Percentiles rank a stretch among this genome's conserved stretches.
These are phyloP conservation scores for Penicillium macrosclerotiorum DNA, from an alignment of 495 filamentous ascomycete genomes.

Conservation along the genomic window DNA sequence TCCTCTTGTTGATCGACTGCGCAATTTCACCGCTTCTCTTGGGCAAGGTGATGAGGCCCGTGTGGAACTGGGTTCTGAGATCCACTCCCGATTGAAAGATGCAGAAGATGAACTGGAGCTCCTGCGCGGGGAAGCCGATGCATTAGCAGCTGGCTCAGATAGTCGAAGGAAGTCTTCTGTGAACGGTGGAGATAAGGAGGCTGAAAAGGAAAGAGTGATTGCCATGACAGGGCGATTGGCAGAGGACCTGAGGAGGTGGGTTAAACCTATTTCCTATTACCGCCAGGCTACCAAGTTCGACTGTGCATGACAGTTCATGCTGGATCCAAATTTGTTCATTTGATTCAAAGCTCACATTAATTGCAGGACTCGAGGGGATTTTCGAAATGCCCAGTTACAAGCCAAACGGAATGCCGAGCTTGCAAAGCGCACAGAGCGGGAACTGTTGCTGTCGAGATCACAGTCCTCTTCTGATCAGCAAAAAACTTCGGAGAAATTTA, in stretches of 20 bases:
- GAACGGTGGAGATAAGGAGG: slow-evolving; percentile 47
- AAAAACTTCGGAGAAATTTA: slow-evolving; percentile 46
- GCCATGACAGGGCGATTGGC: slow-evolving; percentile 61
- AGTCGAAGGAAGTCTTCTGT: slow-evolving; percentile 31
- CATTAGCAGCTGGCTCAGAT: slow-evolving; percentile 48
- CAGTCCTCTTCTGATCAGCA: slow-evolving; percentile 33
- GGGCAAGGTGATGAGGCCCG: slow-evolving; percentile 61
- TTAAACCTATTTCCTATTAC: not conserved
- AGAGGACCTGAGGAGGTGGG: slow-evolving; percentile 68
- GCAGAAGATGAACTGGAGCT: slow-evolving; percentile 85
- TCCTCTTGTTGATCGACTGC: slow-evolving; percentile 72
- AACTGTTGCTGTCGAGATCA: slow-evolving; percentile 64
- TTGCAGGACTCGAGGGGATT: slow-evolving; percentile 65
- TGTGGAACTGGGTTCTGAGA: slow-evolving; percentile 77
- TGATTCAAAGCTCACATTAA: slow-evolving; percentile 6
- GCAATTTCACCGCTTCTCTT: slow-evolving; percentile 63
- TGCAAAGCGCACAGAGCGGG: slow-evolving; percentile 72
- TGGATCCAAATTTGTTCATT: not conserved
- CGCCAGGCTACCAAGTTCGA: too few relatives aligned
- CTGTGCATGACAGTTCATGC: too few relatives aligned
- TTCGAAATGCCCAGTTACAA: slow-evolving; percentile 79
- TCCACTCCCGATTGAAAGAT: slow-evolving; percentile 77
- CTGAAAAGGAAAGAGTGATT: slow-evolving; percentile 57
- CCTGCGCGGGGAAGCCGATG: slow-evolving; percentile 73
- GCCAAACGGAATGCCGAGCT: slow-evolving; percentile 74